These are phyloP conservation scores for Botryosphaeria dothidea DNA, from an alignment of 2,329 filamentous ascomycete species.

Conservation along the genomic window DNA sequence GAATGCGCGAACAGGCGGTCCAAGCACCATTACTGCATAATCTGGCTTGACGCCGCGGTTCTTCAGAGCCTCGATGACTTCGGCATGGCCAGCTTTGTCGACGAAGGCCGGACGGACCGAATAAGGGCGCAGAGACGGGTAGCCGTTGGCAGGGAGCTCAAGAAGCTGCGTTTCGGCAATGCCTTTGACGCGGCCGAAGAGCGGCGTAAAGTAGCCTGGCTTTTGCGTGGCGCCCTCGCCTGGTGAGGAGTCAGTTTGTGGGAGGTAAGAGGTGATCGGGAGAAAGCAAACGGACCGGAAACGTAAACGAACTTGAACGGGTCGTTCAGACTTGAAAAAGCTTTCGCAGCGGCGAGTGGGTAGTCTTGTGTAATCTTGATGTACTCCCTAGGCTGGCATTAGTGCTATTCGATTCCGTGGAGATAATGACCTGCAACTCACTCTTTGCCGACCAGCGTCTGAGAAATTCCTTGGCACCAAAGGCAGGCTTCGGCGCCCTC, in stretches of 20 bases:
- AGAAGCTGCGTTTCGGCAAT: slow-evolving; percentile 63
- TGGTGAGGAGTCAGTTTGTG: not conserved
- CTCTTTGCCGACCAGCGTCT: slow-evolving; percentile 61
- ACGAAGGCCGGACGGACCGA: slow-evolving; percentile 62
- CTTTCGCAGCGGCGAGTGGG: slow-evolving; percentile 62
- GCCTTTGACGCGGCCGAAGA: slow-evolving; percentile 68
- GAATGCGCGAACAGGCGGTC: slow-evolving; percentile 28
- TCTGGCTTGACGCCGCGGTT: slow-evolving; percentile 31
- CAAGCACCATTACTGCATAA: slow-evolving; percentile 13
- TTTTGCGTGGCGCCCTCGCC: slow-evolving; percentile 61
- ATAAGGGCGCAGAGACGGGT: slow-evolving; percentile 54
- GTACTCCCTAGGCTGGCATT: slow-evolving; percentile 53
- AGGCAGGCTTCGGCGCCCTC: slow-evolving; percentile 68
- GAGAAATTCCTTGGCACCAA: slow-evolving; percentile 71
- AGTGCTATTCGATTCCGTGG: not conserved
- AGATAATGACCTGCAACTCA: slow-evolving; percentile 34
- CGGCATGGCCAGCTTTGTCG: slow-evolving; percentile 48
- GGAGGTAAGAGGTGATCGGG: too few species aligned
- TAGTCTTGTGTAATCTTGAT: slow-evolving; percentile 68
- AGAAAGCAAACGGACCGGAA: slow-evolving; percentile 42
- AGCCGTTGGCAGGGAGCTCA: slow-evolving; percentile 45
- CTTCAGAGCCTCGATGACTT: slow-evolving; percentile 39
- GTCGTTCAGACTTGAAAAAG: slow-evolving; percentile 55
- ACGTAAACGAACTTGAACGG: slow-evolving; percentile 72
- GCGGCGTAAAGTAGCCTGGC: slow-evolving; percentile 57